Evolutionary conservation across 2,329 filamentous ascomycete genomes (phyloP).

Genomic region (Pestalotiopsis fici): DNA sequence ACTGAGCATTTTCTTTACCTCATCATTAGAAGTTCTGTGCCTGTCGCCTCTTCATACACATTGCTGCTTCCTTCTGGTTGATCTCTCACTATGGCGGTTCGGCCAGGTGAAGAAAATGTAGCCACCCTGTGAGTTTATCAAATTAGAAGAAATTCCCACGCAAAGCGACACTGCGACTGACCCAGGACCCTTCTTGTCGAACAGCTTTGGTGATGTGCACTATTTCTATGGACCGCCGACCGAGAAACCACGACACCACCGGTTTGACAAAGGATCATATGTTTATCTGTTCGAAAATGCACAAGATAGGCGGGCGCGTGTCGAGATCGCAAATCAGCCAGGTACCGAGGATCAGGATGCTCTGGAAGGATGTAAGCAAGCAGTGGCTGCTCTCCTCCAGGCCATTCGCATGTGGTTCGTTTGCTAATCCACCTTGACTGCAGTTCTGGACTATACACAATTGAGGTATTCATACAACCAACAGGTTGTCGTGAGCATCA

Average conservation of each 20-base stretch:
- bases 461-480: conserved; percentile 76
- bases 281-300: conserved; percentile 80
- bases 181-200: conserved; percentile 3
- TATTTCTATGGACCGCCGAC: conserved; percentile 75
- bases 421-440: neutral
- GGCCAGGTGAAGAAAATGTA: conserved; percentile 48
- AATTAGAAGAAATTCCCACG: neutral
- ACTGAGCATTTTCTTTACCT: neutral
- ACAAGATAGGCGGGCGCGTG: conserved; percentile 63
- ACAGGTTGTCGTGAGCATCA: conserved; percentile 68
- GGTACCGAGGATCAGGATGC: conserved; percentile 78
- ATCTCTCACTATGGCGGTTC: conserved; percentile 38
- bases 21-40: neutral
- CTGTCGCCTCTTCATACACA: neutral
- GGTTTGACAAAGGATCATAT: conserved; percentile 79
- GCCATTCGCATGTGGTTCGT: neutral
- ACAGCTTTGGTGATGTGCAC: conserved; percentile 75
- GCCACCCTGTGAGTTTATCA: conserved; percentile 42
- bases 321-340: conserved; percentile 76
- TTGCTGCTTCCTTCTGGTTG: neutral
- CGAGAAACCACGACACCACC: conserved; percentile 71
- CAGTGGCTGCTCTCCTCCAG: neutral
- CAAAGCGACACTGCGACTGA: conserved; percentile 21
- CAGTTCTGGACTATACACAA: conserved; percentile 66
- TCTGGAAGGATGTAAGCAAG: conserved; percentile 70